A percentile compares a stretch with the other conserved stretches of the same genome.
Conservation (phyloP, 1,139 yeast genomes). For the Kodamaea sp. region DNA sequence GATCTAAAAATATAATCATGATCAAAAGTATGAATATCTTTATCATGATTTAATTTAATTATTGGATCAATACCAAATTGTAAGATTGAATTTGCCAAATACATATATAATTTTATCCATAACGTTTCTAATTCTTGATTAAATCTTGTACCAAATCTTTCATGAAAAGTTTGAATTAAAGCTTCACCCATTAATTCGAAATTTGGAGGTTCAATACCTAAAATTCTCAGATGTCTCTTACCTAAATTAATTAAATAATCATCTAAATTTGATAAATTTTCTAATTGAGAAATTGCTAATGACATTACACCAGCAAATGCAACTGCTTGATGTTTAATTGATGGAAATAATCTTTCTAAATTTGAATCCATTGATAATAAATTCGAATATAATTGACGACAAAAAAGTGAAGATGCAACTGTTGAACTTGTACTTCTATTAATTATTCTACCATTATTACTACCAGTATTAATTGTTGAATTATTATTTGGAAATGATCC, state of each 20-base stretch:
- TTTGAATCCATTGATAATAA: constrained; percentile 50
- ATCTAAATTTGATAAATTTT: constrained; percentile 43
- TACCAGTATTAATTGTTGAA: constrained; percentile 7
- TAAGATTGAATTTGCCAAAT: constrained; percentile 61
- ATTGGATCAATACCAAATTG: constrained; percentile 66
- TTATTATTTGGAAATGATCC: constrained; percentile 23
- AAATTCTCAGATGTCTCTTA: constrained; percentile 69
- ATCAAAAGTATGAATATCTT: constrained; percentile 1
- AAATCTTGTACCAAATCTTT: constrained; percentile 51
- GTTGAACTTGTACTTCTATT: constrained; percentile 21
- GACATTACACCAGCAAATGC: constrained; percentile 79
- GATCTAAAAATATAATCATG: constrained; percentile 1
- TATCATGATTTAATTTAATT: constrained; percentile 21
- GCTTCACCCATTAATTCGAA: constrained; percentile 82
- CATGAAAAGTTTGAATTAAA: constrained; percentile 66
- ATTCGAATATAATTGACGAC: constrained; percentile 62
- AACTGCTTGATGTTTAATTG: constrained; percentile 67
- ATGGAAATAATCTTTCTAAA: constrained; percentile 57
- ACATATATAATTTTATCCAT: constrained; percentile 66
- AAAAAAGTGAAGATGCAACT: constrained; percentile 49
- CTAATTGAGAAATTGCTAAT: constrained; percentile 51
- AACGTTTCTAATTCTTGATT: constrained; percentile 54
- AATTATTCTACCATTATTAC: constrained; percentile 10
- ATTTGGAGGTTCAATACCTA: constrained; percentile 70
- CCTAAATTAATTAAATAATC: constrained; percentile 63